Conservation (phyloP, 2,329 filamentous ascomycete species). For the Apiospora phragmitis region DNA sequence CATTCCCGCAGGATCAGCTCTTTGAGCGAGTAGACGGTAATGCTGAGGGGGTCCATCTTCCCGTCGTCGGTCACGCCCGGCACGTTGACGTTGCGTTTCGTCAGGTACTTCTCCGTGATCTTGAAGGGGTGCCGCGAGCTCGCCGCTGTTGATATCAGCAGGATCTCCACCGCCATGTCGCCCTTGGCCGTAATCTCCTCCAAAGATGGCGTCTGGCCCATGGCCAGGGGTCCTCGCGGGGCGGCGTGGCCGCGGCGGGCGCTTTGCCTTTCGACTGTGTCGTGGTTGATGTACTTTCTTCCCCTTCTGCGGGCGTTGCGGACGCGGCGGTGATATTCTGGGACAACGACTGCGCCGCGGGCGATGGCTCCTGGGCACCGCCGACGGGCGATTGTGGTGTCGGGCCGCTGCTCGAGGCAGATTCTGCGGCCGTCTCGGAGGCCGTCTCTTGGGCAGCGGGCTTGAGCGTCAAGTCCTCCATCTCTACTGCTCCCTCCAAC, state of each 20-base stretch:
- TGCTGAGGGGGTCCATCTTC: conserved; percentile 76
- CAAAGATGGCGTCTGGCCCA: background rate
- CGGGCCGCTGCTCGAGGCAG: background rate
- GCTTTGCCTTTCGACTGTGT: background rate
- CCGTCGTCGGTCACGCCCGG: conserved; percentile 63
- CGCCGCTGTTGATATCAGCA: conserved; percentile 72
- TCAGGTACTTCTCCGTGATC: conserved; percentile 83
- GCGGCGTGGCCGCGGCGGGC: background rate
- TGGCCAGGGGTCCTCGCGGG: background rate
- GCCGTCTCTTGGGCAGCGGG: background rate
- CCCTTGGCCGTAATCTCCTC: background rate
- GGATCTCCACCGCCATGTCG: conserved; percentile 54
- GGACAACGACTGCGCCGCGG: background rate
- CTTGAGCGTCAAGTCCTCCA: background rate
- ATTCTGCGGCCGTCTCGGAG: background rate
- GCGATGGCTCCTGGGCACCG: background rate
- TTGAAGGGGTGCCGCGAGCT: conserved; percentile 87
- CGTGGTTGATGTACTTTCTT: background rate
- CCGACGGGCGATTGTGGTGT: background rate
- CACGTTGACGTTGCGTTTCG: conserved; percentile 75
- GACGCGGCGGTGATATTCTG: background rate
- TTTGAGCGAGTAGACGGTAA: conserved; percentile 92
- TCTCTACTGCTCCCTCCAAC: background rate
- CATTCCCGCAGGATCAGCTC: conserved; percentile 92
- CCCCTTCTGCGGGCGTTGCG: background rate